A percentile compares a stretch with the other conserved stretches of the same genome.
Evolutionary conservation across 2,329 filamentous ascomycete genomes (phyloP).

Genomic region (Nothopassalora personata): DNA sequence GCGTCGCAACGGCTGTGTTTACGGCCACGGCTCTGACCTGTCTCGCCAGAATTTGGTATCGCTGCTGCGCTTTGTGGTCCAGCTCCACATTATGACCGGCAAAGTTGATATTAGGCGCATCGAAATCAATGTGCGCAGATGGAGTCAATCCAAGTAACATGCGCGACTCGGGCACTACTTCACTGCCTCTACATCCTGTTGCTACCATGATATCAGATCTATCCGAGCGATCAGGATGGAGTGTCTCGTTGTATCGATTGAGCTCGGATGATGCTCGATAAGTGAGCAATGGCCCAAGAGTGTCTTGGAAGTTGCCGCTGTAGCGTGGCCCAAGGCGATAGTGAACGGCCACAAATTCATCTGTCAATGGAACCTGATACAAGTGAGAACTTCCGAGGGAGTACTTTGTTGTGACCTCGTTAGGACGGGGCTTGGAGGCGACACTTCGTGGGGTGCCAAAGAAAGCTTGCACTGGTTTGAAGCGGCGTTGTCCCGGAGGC

Average conservation of each 20-base stretch:
- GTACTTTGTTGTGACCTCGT: conserved; percentile 72
- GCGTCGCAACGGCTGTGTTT: conserved; percentile 78
- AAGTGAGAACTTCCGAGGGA: conserved; percentile 86
- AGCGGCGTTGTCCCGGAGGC: conserved; percentile 37
- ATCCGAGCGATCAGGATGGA: conserved; percentile 85
- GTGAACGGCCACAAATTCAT: conserved; percentile 87
- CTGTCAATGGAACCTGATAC: conserved; percentile 79
- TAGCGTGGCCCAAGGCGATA: conserved; percentile 86
- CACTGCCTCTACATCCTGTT: conserved; percentile 78
- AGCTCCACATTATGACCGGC: conserved; percentile 19
- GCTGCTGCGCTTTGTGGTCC: conserved; percentile 46
- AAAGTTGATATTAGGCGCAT: conserved; percentile 34
- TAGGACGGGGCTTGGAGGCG: conserved; percentile 67
- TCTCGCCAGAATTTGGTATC: conserved; percentile 61
- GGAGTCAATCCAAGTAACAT: conserved; percentile 81
- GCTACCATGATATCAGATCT: conserved; percentile 86
- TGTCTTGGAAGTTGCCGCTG: conserved; percentile 94
- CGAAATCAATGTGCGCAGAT: conserved; percentile 71
- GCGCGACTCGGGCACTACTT: conserved; percentile 72
- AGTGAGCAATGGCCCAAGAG: conserved; percentile 90
- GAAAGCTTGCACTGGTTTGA: conserved; percentile 73
- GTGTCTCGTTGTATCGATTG: conserved; percentile 83
- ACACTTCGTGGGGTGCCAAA: conserved; percentile 87
- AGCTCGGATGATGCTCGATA: conserved; percentile 88
- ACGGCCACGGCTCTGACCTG: conserved; percentile 74